These are phyloP conservation scores for Saccharomyces kudriavzevii DNA, from an alignment of 805 yeast species.

Conservation along the genomic window DNA sequence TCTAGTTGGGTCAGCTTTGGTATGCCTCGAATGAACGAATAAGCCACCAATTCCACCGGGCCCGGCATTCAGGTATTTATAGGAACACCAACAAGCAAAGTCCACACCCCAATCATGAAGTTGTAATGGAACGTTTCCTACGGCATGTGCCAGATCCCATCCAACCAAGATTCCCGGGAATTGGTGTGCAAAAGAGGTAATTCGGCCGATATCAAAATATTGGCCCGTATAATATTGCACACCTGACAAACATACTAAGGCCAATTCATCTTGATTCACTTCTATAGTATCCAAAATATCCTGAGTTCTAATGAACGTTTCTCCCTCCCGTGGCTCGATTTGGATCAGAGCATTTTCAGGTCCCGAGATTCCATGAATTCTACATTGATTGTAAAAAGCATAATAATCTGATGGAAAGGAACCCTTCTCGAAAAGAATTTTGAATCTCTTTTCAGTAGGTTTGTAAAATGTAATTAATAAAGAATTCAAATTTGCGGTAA, in stretches of 20 bases:
- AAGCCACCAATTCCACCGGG: constrained; percentile 92
- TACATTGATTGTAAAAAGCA: constrained; percentile 68
- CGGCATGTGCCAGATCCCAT: constrained; percentile 96
- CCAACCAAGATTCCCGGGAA: constrained; percentile 53
- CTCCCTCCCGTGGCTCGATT: constrained; percentile 51
- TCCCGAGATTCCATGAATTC: constrained; percentile 43
- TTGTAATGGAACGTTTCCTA: constrained; percentile 69
- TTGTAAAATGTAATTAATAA: constrained; percentile 65
- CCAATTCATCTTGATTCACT: constrained; percentile 50
- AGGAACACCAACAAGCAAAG: constrained; percentile 92
- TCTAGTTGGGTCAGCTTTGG: constrained; percentile 19
- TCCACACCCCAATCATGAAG: constrained; percentile 88
- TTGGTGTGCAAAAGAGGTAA: constrained; percentile 55
- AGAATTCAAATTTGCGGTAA: constrained; percentile 75
- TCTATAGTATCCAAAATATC: constrained; percentile 53
- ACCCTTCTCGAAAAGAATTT: constrained; percentile 74
- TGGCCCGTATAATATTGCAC: constrained; percentile 92
- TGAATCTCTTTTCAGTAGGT: constrained; percentile 47
- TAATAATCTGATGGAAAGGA: constrained; percentile 92
- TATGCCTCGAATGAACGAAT: constrained; percentile 54
- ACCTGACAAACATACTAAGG: constrained; percentile 76
- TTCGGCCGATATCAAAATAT: constrained; percentile 61
- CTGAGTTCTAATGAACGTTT: constrained; percentile 49
- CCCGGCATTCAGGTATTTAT: constrained; percentile 84
- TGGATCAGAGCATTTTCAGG: constrained; percentile 55